A percentile compares a stretch with the other conserved stretches of the same genome.
phyloP scores from a whole-genome alignment of 1,139 yeast species.

The Blastobotrys ciferrii region DNA sequence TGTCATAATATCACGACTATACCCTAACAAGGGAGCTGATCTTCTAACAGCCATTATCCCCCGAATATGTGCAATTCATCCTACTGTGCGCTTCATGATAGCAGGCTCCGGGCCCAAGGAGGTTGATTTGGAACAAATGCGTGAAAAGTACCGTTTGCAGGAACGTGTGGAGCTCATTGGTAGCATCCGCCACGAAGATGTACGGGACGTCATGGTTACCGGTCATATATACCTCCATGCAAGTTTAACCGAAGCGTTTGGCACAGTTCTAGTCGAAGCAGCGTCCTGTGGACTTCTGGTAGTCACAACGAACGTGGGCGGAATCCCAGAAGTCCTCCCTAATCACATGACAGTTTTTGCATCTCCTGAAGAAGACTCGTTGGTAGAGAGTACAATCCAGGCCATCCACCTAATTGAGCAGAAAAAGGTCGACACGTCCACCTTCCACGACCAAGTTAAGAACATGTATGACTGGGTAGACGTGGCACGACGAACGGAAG shows the following conservation, averaged over 20 bases:
- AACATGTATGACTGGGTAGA: constrained; percentile 91
- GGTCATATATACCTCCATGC: constrained; percentile 96
- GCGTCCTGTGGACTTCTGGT: constrained; percentile 94
- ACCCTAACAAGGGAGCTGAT: constrained; percentile 97
- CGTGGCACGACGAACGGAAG: constrained; percentile 82
- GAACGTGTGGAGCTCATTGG: constrained; percentile 87
- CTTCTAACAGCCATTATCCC: constrained; percentile 84
- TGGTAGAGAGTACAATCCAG: constrained; percentile 63
- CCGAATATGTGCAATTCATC: constrained; percentile 62
- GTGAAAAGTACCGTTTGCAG: constrained; percentile 81
- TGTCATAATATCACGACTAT: constrained; percentile 86
- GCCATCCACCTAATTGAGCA: constrained; percentile 62
- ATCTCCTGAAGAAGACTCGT: constrained; percentile 76
- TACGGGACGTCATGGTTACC: constrained; percentile 84
- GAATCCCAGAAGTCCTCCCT: constrained; percentile 95
- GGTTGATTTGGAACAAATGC: constrained; percentile 90
- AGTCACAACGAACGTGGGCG: constrained; percentile 96
- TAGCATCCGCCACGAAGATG: constrained; percentile 87
- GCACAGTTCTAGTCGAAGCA: constrained; percentile 95
- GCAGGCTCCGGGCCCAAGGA: constrained; percentile 99
- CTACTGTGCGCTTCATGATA: constrained; percentile 70
- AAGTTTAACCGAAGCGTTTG: constrained; percentile 94
- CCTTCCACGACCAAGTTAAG: constrained; percentile 74
- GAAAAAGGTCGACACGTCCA: constrained; percentile 63
- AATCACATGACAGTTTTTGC: constrained; percentile 92